phyloP scores from a whole-genome alignment of 1,284 basidiomycete species.

The Leccinum huronense region DNA sequence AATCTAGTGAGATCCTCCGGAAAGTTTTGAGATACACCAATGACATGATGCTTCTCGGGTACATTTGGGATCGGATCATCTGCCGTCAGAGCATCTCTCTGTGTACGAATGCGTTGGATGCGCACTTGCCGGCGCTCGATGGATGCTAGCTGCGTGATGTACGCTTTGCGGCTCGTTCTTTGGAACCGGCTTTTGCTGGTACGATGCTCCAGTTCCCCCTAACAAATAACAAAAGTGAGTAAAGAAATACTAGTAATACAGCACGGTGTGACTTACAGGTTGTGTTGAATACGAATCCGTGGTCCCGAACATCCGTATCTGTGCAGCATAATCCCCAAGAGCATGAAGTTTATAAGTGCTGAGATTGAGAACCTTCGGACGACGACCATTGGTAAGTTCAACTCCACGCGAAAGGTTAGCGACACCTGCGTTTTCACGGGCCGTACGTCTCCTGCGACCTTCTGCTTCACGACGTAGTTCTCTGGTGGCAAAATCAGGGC shows the following conservation, averaged over 20 bases:
- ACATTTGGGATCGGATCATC: not conserved
- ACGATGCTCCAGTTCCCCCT: not conserved
- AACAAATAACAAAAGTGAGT: no score
- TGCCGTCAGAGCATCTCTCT: not conserved
- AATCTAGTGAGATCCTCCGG: not conserved
- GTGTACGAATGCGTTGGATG: not conserved
- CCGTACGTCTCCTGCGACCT: not conserved
- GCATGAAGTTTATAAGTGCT: not conserved
- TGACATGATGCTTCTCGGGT: not conserved
- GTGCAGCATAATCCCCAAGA: not conserved
- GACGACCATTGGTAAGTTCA: not conserved
- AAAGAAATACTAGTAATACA: no score
- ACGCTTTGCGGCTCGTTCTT: not conserved
- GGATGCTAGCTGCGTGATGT: not conserved
- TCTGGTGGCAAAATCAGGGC: not conserved
- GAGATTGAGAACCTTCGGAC: not conserved
- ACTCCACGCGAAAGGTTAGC: no score
- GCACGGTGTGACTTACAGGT: not conserved
- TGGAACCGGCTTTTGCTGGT: not conserved
- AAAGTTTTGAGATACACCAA: not conserved
- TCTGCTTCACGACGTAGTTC: not conserved
- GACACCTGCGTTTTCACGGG: not conserved
- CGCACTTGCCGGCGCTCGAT: not conserved
- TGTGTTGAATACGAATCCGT: not conserved
- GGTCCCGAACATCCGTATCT: not conserved